Base-by-base conservation (phyloP, 75 land plant species). In the Pinus albicaulis region DNA sequence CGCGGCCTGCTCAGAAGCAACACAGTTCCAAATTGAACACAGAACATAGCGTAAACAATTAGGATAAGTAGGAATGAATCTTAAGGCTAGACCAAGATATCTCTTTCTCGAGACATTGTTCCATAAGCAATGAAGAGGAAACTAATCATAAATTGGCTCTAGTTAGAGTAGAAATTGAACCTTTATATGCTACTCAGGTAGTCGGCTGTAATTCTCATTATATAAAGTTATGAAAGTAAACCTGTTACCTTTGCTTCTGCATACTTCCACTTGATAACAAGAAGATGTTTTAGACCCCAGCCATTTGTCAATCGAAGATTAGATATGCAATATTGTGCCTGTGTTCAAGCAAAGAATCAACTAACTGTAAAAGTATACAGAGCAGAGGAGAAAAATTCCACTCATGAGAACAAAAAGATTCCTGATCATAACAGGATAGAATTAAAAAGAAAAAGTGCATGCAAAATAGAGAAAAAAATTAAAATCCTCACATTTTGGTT, bases 191-290 rank as follows among this genome's bases (percentile, higher is more conserved):
- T 57, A n/a, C 19, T 19, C 19, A 57, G 59, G 20, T 57, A 19
- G 3, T 57, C 59, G 20, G 7, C 20, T n/a, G 59, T 57, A 5
- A 57, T 57, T 19, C 0, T 19, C n/a, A 4, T 11, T 57, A 57
- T 2, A 57, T 57, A 57, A 57, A 57, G 5, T 57, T 4, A 57
- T 20, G 5, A 70, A n/a, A 48, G 59, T 74, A 16, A 19, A 23
- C 10, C 31, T 34, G 12, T 23, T 81, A 95, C 99, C 99, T 93
- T 91, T 56, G 96, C 95, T 85, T 92, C 96, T 48, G 77, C 68
- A 68, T 79, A 78, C 77, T 95, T 95, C 98, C 98, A 95, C 61
- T 92, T 89, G 38, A 95, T 72, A 74, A 89, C 91, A 2, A 91
- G 77, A 66, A 57, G 52, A 81, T 93, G 96, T 77, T 96, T 96